Conservation (phyloP, 2,329 filamentous ascomycete species). For the Pseudogymnoascus sp. region DNA sequence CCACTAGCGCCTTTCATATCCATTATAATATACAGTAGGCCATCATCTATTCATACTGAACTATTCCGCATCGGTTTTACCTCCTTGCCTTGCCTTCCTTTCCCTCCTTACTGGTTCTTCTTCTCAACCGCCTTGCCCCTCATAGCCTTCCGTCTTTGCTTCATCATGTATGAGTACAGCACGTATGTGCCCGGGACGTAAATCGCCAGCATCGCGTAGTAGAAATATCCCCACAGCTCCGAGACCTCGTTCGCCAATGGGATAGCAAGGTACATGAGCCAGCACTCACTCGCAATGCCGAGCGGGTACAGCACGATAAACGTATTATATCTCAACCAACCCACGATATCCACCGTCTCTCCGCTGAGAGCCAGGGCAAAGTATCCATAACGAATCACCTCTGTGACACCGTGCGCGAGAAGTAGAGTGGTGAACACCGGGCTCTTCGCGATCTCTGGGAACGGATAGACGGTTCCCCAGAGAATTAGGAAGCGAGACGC, state of each 20-base stretch:
- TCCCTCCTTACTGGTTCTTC: slow-evolving; percentile 9
- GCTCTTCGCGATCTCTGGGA: slow-evolving; percentile 57
- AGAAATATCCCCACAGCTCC: slow-evolving; percentile 47
- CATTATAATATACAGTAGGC: slow-evolving; percentile 10
- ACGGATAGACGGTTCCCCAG: slow-evolving; percentile 72
- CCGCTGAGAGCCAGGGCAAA: slow-evolving; percentile 69
- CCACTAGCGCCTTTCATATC: not conserved
- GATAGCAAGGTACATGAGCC: slow-evolving; percentile 66
- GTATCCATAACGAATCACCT: slow-evolving; percentile 88
- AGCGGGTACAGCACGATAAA: slow-evolving; percentile 91
- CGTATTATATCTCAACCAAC: slow-evolving; percentile 83
- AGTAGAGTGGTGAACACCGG: slow-evolving; percentile 71
- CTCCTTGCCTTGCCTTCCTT: not conserved
- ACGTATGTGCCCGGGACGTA: slow-evolving; percentile 79
- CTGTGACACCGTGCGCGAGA: slow-evolving; percentile 79
- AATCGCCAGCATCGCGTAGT: slow-evolving; percentile 60
- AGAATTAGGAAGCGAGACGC: slow-evolving; percentile 79
- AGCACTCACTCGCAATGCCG: slow-evolving; percentile 82
- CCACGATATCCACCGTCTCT: slow-evolving; percentile 56
- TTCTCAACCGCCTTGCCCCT: slow-evolving; percentile 47
- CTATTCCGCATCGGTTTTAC: not conserved
- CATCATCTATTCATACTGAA: slow-evolving; percentile 10
- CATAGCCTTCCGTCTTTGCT: slow-evolving; percentile 75
- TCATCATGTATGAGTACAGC: slow-evolving; percentile 91
- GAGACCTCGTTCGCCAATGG: slow-evolving; percentile 47